Evolutionary conservation across 441 rosid species (phyloP), one percentile per base, ranked within the genome.

Genomic region (Cnidoscolus chayamansa): DNA sequence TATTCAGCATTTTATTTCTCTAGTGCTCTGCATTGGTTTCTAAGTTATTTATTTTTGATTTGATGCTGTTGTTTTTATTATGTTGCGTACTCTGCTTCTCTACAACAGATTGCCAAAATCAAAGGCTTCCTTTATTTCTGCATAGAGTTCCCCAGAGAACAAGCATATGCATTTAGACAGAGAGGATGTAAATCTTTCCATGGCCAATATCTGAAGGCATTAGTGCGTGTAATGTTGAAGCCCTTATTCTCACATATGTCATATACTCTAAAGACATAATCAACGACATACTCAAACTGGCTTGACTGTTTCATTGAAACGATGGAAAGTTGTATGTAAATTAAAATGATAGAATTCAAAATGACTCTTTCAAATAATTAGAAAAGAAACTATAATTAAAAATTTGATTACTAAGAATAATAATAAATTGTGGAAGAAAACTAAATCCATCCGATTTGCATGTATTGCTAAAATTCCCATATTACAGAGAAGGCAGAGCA

Each of bases 41-140:
- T 5, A 11, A 47, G 54, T 10, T 71, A 40, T 74, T 69, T 80
- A 82, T 35, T 49, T n/a, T 32, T 25, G 6, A 9, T 69, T 7
- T 19, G 10, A 3, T n/a, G 10, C 37, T 15, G 8, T 45, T 47
- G 15, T 49, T 49, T 40, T n/a, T 67, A 20, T 25, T 59, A 59
- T 67, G 62, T 54, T 50, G 65, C 63, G 63, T 50, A 30, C 56
- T 59, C 61, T 15, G 30, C 37, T 49, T 72, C 73, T 62, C 84
- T 71, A 43, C 78, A 75, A 64, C 1, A 20, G 55, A 57, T 74
- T 64, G 82, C 74, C 62, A 71, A 72, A 70, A 53, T 35, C 67
- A 59, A 47, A 50, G 45, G 31, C 15, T 3, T 57, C 6, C 15
- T 1, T 37, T 30, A 45, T 20, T 30, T 31, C 11, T 54, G 10